A percentile compares a stretch with the other conserved stretches of the same genome.
Conservation (phyloP, 176 grass and related monocot species). For the Cenchrus fungigraminus region DNA sequence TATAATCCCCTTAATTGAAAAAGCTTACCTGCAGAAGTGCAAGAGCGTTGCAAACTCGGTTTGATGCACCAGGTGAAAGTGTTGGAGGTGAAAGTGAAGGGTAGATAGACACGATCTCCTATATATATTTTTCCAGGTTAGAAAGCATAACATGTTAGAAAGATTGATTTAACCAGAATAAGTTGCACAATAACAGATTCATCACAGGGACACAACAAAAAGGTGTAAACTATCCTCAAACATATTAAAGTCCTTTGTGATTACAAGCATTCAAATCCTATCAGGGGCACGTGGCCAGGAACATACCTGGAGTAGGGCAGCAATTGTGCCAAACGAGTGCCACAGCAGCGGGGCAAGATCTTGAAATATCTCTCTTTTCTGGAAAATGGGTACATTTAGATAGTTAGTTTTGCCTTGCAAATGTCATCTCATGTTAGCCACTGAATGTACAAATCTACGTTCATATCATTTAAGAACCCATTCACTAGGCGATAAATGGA, state of each 20-base stretch:
- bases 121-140: conserved; percentile 37
- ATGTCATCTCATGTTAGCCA: conserved; percentile 9
- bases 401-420: background rate
- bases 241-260: background rate
- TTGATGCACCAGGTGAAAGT: conserved; percentile 82
- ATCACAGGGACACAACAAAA: conserved; percentile 10
- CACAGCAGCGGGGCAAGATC: conserved; percentile 88
- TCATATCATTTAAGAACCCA: background rate
- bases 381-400: conserved; percentile 15
- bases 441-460: background rate
- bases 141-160: conserved; percentile 14
- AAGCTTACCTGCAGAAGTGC: conserved; percentile 91
- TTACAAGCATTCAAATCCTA: conserved; percentile 21
- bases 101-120: conserved; percentile 98
- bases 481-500: background rate
- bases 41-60: conserved; percentile 96
- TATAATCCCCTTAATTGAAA: background rate
- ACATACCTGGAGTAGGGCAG: conserved; percentile 86
- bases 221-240: background rate
- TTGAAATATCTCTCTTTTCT: conserved; percentile 94
- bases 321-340: conserved; percentile 93
- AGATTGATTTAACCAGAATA: conserved; percentile 10
- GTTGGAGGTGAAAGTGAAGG: conserved; percentile 90
- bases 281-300: background rate
- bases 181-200: background rate